A percentile compares a stretch with the other conserved stretches of the same genome.
phyloP scores from a whole-genome alignment of 805 yeast species.

The Alloascoidea africana region DNA sequence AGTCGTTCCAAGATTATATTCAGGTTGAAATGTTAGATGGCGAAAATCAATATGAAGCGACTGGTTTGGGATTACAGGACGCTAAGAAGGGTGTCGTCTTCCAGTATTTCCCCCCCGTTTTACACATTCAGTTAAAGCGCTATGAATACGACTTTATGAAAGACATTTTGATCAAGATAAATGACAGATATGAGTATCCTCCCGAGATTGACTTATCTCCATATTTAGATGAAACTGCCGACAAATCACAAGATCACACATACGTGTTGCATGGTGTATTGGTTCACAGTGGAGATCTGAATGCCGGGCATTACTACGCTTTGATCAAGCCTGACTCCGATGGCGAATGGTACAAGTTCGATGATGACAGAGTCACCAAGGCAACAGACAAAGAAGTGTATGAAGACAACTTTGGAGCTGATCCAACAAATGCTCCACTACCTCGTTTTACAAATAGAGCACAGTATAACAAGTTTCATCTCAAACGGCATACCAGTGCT shows the following conservation, averaged over 20 bases:
- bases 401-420: constrained; percentile 85
- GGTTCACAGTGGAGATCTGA: constrained; percentile 91
- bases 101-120: constrained; percentile 78
- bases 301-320: constrained; percentile 94
- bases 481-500: constrained; percentile 83
- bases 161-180: constrained; percentile 79
- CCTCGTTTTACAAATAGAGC: constrained; percentile 22
- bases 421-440: constrained; percentile 31
- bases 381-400: constrained; percentile 78
- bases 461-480: constrained; percentile 15
- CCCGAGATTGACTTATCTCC: constrained; percentile 68
- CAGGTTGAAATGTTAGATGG: constrained; percentile 85
- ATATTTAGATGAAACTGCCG: constrained; percentile 47
- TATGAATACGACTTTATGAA: constrained; percentile 88
- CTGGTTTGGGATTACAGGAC: constrained; percentile 80
- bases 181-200: constrained; percentile 85
- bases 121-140: constrained; percentile 85
- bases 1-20: constrained; percentile 74
- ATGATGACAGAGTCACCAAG: constrained; percentile 87
- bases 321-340: constrained; percentile 66
- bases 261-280: constrained; percentile 86
- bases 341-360: constrained; percentile 79
- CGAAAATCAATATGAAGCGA: constrained; percentile 91
- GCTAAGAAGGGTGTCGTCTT: constrained; percentile 95
- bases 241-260: constrained; percentile 17